Evolutionary conservation across 2,329 filamentous ascomycete species (phyloP), one percentile per base, ranked within the genome.

Genomic region (Colletotrichum ledebouriae): DNA sequence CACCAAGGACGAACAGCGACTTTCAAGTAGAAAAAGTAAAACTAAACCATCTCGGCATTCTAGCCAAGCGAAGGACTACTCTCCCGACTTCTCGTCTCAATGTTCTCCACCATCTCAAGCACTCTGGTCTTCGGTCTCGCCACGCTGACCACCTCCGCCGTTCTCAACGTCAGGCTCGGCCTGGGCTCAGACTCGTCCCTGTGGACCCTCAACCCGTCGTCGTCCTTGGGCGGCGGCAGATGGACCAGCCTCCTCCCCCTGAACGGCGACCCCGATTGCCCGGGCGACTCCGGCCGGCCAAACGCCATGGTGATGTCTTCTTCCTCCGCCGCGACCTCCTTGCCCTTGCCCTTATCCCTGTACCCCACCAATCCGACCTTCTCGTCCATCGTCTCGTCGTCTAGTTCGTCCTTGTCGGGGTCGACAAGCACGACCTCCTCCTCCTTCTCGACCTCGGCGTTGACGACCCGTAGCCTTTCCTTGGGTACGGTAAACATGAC

Each of bases 401-500:
- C 72, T 70, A 58, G 13, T 6, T 63, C 69, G 25, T 76, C 75
- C 55, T 72, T 73, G 13, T 77, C 78, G 0, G 82, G 78, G 56
- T 85, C 80, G 2, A 84, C 77, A 4, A 86, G 67, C 55, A 83
- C 79, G 17, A 79, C 83, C 39, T 78, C 78, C 49, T 79, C 77
- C 63, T 80, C 82, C 65, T 76, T 77, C 71, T 83, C 82, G 39
- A 84, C 76, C 70, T 91, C 91, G 58, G 88, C 90, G 77, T 98
- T 98, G 20, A 98, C 95, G n/a, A 98, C 94, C 29, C 95, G 84
- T 71, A 98, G 80, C 73, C 89, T 89, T 78, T 95, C 92, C 77
- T 91, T 94, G 2, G 96, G 95, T 69, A 98, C 94, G 0, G 95
- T 98, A 78, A 97, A 98, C 88, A 97, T 96, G 75, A 94, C 87